A percentile compares a stretch with the other conserved stretches of the same genome.
These are phyloP conservation scores for Persicaria tinctoria DNA, from an alignment of 148 eudicot species.

Conservation along the genomic window DNA sequence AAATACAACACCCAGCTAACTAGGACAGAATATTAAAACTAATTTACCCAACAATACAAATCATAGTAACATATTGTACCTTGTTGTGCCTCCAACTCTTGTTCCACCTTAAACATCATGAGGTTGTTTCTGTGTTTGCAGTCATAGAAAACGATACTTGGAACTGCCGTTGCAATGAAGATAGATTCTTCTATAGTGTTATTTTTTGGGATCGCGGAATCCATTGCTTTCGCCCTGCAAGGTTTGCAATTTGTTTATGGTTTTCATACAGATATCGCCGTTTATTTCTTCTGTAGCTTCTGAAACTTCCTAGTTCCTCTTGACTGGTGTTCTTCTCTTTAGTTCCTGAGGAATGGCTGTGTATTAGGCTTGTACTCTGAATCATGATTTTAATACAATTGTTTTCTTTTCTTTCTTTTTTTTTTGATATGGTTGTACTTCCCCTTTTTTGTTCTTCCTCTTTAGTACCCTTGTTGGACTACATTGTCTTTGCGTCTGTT, in stretches of 20 bases:
- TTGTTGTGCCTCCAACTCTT: not conserved
- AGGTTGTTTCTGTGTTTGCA: not conserved
- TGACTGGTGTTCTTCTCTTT: not conserved
- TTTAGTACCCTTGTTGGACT: too few species aligned
- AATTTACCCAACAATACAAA: not conserved
- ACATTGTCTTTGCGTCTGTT: too few species aligned
- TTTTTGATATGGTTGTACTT: too few species aligned
- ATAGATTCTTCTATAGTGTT: not conserved
- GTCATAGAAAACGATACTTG: not conserved
- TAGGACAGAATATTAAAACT: too few species aligned
- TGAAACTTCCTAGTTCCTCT: not conserved
- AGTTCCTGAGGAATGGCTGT: constrained; percentile 6
- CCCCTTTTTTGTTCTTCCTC: too few species aligned
- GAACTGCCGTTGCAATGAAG: not conserved
- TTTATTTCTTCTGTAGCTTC: constrained; percentile 4
- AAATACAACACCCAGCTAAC: too few species aligned
- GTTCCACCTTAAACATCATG: not conserved
- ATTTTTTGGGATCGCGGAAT: not conserved
- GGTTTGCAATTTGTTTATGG: constrained; percentile 2
- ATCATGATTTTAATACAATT: not conserved
- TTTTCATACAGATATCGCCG: not conserved
- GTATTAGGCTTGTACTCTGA: constrained; percentile 4
- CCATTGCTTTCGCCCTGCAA: not conserved
- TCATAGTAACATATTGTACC: not conserved
- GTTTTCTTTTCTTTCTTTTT: not conserved